phyloP scores from a whole-genome alignment of 768 basidiomycete species.

The Trametes maxima region DNA sequence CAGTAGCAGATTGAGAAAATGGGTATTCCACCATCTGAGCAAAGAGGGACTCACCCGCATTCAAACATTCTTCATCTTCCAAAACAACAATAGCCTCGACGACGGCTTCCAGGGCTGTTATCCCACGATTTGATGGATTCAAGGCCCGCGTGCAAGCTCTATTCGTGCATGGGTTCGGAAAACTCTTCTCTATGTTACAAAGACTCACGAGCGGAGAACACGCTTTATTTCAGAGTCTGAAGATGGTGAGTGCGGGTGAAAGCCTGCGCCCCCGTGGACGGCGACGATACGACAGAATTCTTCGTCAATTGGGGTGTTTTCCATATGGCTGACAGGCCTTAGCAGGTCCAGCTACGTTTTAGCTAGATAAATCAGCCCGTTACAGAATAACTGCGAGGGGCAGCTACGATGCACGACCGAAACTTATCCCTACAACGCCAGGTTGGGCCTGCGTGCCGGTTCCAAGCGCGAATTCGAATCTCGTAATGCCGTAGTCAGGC shows the following conservation, averaged over 20 bases:
- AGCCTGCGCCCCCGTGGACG: constrained; percentile 80
- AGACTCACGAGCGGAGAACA: constrained; percentile 53
- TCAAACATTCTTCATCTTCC: constrained; percentile 68
- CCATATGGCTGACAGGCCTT: background rate
- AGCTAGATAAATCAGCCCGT: too few species aligned
- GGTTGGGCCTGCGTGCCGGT: too few species aligned
- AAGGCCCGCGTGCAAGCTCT: constrained; percentile 59
- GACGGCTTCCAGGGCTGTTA: constrained; percentile 48
- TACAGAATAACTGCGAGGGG: too few species aligned
- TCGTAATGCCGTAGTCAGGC: too few species aligned
- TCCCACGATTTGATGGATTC: constrained; percentile 19
- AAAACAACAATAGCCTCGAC: constrained; percentile 56
- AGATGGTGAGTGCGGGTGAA: constrained; percentile 44
- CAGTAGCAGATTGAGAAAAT: background rate
- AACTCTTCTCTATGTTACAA: too few species aligned
- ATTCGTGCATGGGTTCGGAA: background rate
- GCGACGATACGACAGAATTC: constrained; percentile 41
- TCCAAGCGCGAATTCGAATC: too few species aligned
- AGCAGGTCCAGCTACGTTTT: background rate
- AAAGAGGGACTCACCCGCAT: constrained; percentile 55
- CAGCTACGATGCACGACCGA: background rate
- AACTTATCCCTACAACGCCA: too few species aligned
- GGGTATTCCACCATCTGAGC: background rate
- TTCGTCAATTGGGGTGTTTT: background rate
- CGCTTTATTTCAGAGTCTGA: constrained; percentile 56